Conservation (phyloP, 345 rosid genomes). For the Corchorus olitorius region DNA sequence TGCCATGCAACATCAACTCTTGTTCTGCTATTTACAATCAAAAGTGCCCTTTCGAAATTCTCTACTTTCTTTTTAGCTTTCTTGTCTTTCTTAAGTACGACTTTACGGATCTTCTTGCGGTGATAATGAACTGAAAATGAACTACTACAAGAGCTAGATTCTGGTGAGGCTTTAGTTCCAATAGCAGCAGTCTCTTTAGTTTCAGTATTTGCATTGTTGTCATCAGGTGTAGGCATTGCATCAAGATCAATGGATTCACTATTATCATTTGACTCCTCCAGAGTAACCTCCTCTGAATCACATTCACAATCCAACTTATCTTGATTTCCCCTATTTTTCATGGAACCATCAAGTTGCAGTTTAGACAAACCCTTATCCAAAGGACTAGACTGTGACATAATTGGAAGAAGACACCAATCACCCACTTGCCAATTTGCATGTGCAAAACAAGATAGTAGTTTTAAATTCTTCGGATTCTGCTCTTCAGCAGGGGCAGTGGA, state of each 20-base stretch:
- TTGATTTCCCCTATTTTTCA: constrained; percentile 34
- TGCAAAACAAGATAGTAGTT: constrained; percentile 79
- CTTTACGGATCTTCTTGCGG: constrained; percentile 90
- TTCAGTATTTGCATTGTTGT: constrained; percentile 32
- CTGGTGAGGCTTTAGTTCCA: constrained; percentile 36
- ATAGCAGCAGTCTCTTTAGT: constrained; percentile 29
- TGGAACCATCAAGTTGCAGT: constrained; percentile 50
- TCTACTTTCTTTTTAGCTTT: constrained; percentile 82
- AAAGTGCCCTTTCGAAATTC: constrained; percentile 78
- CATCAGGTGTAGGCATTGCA: constrained; percentile 37
- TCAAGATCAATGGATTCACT: constrained; percentile 42
- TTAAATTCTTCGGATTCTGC: constrained; percentile 85
- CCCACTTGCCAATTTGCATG: constrained; percentile 98
- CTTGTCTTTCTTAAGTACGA: constrained; percentile 79
- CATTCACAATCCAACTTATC: constrained; percentile 38
- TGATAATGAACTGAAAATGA: constrained; percentile 59
- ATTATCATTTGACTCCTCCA: constrained; percentile 50
- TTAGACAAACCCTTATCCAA: constrained; percentile 56
- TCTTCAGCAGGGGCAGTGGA: constrained; percentile 89
- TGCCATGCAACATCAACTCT: constrained; percentile 90
- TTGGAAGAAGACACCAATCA: constrained; percentile 84
- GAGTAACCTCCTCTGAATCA: constrained; percentile 46
- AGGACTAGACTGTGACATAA: constrained; percentile 40
- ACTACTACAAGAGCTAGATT: constrained; percentile 52
- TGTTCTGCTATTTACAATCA: constrained; percentile 70